Evolutionary conservation across 345 rosid genomes (phyloP), one percentile per base, ranked within the genome.

Genomic region (Punica granatum): DNA sequence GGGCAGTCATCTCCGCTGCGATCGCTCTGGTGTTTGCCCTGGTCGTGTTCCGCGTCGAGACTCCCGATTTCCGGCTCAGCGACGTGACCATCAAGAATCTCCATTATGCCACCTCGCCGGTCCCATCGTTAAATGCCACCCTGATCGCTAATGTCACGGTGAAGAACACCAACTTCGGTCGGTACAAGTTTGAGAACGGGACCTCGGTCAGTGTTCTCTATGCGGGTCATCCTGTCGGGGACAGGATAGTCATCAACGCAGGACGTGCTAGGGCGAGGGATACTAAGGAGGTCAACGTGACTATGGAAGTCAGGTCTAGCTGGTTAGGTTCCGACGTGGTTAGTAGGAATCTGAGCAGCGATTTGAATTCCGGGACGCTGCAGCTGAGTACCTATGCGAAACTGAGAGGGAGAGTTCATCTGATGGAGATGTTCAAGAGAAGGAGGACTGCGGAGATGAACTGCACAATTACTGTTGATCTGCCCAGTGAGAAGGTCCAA

Each of bases 121-220:
- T 28, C 3, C 74, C 86, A 37, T 78, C 65, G 26, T 60, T 83
- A 60, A 86, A 67, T 68, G 78, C 69, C 31, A 78, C 86, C 14
- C 65, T 86, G 9, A 70, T 67, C 16, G 69, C 78, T 0, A 83
- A 72, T 36, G 68, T 87, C 28, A 62, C 76, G 30, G 66, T 87
- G 4, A 35, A 79, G 63, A 89, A 87, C 34, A 18, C 64, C 32
- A 89, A 85, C 67, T 85, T 83, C 41, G 89, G 87, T 6, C 44
- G 19, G 28, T 86, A 82, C 67, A 69, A 77, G 44, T 83, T 68
- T 21, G 77, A 19, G 16, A 77, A 78, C 23, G 36, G 71, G 4
- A 65, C 66, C 26, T 71, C 72, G 9, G 68, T 70, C 16, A 33
- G 69, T 34, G 51, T 83, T 12, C 56, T 71, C 19, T 86, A 82